Base-by-base conservation (phyloP, 2,329 filamentous ascomycete species). In the Diaporthe sp. region DNA sequence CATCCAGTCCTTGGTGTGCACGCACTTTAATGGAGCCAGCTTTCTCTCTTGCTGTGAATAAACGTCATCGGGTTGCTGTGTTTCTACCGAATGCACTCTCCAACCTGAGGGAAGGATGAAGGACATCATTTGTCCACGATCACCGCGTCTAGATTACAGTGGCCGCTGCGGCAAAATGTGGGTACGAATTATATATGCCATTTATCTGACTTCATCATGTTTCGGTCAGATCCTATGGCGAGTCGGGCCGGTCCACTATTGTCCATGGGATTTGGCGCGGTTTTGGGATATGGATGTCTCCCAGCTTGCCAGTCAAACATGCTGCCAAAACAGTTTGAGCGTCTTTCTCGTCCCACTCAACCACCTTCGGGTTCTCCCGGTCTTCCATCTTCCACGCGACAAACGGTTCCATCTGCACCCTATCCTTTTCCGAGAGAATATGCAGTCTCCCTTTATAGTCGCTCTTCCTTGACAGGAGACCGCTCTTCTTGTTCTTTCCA, bases 331-430 rank as follows among this genome's bases (percentile, higher is more conserved):
- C 4, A 8, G 13, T 3, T 30, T 37, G 22, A 22, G 70, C 59
- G n/a, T 72, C 70, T 42, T 58, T 65, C 12, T 53, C 47, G 7
- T 68, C 35, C 70, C 70, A 68, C 7, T 72, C 50, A 22, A 72
- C 59, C 15, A 72, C n/a, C 59, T 50, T 68, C 19, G 47, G 35
- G 2, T 50, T 37, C 13, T 58, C 39, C n/a, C 17, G 3, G 25
- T 56, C 59, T 35, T 72, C 70, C 59, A 50, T 10, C 50, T 72
- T 72, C 70, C 70, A 66, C 7, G 7, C n/a, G 10, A 72, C 39
- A 22, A 72, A 66, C 2, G 8, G 27, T 25, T 72, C 70, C 70
- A 72, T 68, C 27, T 72, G 70, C 37, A 50, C 70, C 13, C 51
- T 72, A 59, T 72, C 70, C 19, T 42, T 56, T 3, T 68, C 59